Base-by-base conservation (phyloP, 2,329 filamentous ascomycete species). In the Chaetomium globosum region DNA sequence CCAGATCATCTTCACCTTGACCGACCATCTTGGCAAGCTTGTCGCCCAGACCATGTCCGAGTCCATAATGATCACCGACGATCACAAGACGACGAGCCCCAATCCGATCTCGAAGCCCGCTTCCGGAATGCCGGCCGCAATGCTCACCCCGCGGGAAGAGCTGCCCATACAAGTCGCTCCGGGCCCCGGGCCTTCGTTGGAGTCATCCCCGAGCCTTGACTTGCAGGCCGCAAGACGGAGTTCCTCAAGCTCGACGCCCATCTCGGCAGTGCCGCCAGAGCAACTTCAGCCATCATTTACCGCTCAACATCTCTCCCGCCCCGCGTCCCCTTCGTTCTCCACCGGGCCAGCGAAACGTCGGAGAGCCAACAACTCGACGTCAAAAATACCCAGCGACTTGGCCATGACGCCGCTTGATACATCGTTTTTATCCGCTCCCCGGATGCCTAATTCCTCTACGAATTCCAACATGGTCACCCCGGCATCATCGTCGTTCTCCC, bases 41-140 rank as follows among this genome's bases (percentile, higher is more conserved):
- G 80, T 98, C 52, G 91, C 92, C 7, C 94, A 99, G 77, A 87
- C 88, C 60, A 89, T 97, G 69, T 92, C 92, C 23, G 88, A 89
- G 63, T 91, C 92, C 0, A 96, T 98, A 69, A 94, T 97, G 85
- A 97, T 98, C 69, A 98, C 95, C 1, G 94, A 99, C 75, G 94
- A 99, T 74, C 94, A 98, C 80, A 98, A 98, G 80, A 97, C 92
- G 6, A 8, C 90, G 92, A 76, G 78, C 65, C 76, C 82, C 59
- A 68, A 65, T 77, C 58, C 48, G 66, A 64, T 77, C 36, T 81
- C 81, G 48, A 80, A 76, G 30, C 33, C 62, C 2, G 49, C 72
- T 64, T 66, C 71, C 52, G 70, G 64, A 33, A 36, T 63, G 51
- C 21, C 67, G 23, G 54, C 63, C 46, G n/a, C 53, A 8, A 60